These are phyloP conservation scores for Prunus mume DNA, from an alignment of 306 rosid genomes.

Conservation along the genomic window DNA sequence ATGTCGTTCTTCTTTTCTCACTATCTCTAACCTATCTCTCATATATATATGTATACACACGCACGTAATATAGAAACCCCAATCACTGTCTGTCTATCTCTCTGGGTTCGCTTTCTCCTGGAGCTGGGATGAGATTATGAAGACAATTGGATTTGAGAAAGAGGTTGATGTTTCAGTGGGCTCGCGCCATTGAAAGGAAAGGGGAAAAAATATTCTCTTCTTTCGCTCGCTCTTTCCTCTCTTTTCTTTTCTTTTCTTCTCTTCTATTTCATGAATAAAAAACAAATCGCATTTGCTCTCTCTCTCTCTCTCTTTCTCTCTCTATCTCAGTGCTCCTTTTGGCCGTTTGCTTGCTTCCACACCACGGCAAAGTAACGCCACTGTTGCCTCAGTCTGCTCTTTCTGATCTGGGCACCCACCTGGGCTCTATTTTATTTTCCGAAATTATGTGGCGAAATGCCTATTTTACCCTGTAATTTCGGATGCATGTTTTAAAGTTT, in stretches of 20 bases:
- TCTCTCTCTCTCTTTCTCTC: background rate
- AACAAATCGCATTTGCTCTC: conserved; percentile 21
- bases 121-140: background rate
- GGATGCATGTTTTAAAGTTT: too few species aligned
- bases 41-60: too few species aligned
- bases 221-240: too few species aligned
- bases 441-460: background rate
- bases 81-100: too few species aligned
- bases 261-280: conserved; percentile 19
- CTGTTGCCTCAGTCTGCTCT: background rate
- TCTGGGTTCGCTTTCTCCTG: too few species aligned
- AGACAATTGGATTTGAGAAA: background rate
- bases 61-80: too few species aligned
- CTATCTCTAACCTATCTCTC: too few species aligned
- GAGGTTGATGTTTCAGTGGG: background rate
- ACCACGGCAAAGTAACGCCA: conserved; percentile 20
- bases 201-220: background rate
- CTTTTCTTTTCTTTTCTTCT: background rate
- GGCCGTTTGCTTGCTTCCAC: conserved; percentile 18
- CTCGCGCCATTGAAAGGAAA: conserved; percentile 7
- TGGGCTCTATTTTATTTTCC: too few species aligned
- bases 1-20: background rate
- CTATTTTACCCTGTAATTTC: background rate
- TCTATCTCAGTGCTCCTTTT: background rate
- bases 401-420: background rate